Conservation (phyloP, 2,329 filamentous ascomycete species). For the Diaporthe citriasiana region DNA sequence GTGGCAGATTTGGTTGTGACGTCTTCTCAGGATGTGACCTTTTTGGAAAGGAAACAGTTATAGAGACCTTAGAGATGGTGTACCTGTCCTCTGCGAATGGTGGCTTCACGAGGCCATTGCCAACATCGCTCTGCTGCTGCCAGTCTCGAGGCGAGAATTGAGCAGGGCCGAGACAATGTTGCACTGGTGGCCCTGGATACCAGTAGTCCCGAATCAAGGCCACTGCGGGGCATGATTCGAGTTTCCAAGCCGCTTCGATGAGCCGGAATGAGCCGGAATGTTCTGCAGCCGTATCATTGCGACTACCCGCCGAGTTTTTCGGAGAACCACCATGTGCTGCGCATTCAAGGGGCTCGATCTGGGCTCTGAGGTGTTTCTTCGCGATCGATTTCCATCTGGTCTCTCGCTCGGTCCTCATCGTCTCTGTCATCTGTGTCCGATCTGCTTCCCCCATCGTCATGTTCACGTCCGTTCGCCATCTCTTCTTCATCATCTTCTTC, state of each 20-base stretch:
- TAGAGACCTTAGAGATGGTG: neutral
- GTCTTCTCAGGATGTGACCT: neutral
- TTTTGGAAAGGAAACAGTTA: neutral
- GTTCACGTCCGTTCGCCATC: constrained; percentile 52
- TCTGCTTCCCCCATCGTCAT: constrained; percentile 45
- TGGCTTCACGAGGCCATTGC: neutral
- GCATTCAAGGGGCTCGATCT: constrained; percentile 35
- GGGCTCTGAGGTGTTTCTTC: constrained; percentile 39
- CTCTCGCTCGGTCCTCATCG: constrained; percentile 48
- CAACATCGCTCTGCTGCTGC: neutral
- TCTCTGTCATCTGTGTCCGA: constrained; percentile 43
- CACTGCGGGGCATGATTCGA: neutral
- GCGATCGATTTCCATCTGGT: constrained; percentile 57
- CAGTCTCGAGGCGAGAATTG: neutral
- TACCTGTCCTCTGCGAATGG: too few relatives aligned
- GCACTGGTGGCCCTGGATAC: neutral
- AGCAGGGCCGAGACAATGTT: neutral
- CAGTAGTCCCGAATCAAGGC: neutral
- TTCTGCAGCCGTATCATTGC: neutral
- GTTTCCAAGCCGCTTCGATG: neutral
- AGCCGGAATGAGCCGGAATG: too few relatives aligned
- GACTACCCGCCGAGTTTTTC: neutral
- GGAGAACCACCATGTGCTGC: neutral
- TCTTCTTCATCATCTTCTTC: constrained; percentile 63
- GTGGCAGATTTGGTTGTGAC: neutral